Base-by-base conservation (phyloP, 805 yeast genomes). In the Scheffersomyces ergatensis region DNA sequence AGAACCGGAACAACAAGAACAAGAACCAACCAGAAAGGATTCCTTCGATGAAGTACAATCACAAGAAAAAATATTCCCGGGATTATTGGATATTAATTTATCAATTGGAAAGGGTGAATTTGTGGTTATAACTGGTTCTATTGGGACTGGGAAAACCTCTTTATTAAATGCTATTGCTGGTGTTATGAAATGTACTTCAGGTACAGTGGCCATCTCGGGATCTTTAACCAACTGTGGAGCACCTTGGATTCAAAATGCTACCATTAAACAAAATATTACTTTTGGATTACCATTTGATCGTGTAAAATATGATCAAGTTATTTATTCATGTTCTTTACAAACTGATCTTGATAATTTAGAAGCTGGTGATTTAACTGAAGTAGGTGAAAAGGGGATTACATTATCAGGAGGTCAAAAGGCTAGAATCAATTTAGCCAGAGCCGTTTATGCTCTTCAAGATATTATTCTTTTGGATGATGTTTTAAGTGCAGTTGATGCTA, bases 391-490 rank as follows among this genome's bases (percentile, higher is more conserved):
- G 57, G 95, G 95, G 53, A 81, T 87, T 36, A 85, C 93, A 0
- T 63, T 87, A 32, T 83, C 92, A n/a, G 95, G 95, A 41, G 95
- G 95, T 38, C 95, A 87, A 58, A 87, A 87, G 66, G 92, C 95
- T 0, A 76, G 95, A 58, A 76, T 87, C 39, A 78, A 80, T 54
- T 64, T 87, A 44, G 95, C 95, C 3, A 74, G 95, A 56, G 84
- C 92, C 2, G 88, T 85, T 2, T 87, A 87, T 54, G 78, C 82
- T 12, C 71, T 80, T 21, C 74, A 76, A 16, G 89, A 84, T 53
- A 81, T 85, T 18, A 72, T 83, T 31, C 60, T 87, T 37, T 62
- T 87, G 38, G 95, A 87, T 56, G 95, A 87, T 57, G 89, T 86
- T 13, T 70, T 87, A 43, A 79, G 87, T 64, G 95, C 95, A 4